phyloP scores from a whole-genome alignment of 208 protist genomes.

The Crithidia sp. region DNA sequence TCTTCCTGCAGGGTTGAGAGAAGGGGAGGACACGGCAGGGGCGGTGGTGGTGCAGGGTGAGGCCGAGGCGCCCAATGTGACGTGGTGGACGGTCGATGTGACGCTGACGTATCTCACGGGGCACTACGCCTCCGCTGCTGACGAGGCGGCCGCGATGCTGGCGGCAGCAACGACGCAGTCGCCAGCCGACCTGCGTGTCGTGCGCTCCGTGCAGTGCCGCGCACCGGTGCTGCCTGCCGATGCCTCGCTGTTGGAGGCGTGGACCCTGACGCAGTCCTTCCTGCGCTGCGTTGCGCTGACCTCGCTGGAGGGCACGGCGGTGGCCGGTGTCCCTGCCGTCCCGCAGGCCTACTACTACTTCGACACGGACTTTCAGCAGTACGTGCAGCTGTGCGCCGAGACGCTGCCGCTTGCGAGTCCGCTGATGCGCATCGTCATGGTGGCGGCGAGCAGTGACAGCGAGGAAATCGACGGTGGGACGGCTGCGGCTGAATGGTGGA shows the following conservation, averaged over 20 bases:
- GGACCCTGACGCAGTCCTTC: conserved; percentile 31
- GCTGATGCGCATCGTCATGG: conserved; percentile 40
- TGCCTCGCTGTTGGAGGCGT: conserved; percentile 19
- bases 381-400: conserved; percentile 44
- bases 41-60: no score
- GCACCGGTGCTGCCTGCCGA: conserved; percentile 32
- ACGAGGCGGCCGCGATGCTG: conserved; percentile 22
- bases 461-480: neutral
- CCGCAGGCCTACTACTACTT: conserved; percentile 56
- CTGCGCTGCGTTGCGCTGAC: conserved; percentile 32
- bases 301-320: conserved; percentile 10
- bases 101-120: conserved; percentile 1
- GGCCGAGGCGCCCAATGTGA: neutral
- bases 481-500: neutral
- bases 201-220: conserved; percentile 30
- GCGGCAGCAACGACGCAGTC: conserved; percentile 14
- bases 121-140: conserved; percentile 1
- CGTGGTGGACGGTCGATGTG: conserved; percentile 40
- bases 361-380: conserved; percentile 50
- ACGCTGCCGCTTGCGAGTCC: conserved; percentile 36
- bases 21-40: no score
- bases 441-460: neutral
- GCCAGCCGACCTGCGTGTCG: conserved; percentile 20
- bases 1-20: no score
- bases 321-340: conserved; percentile 11